phyloP scores from a whole-genome alignment of 345 rosid genomes.

The Sisymbrium irio region DNA sequence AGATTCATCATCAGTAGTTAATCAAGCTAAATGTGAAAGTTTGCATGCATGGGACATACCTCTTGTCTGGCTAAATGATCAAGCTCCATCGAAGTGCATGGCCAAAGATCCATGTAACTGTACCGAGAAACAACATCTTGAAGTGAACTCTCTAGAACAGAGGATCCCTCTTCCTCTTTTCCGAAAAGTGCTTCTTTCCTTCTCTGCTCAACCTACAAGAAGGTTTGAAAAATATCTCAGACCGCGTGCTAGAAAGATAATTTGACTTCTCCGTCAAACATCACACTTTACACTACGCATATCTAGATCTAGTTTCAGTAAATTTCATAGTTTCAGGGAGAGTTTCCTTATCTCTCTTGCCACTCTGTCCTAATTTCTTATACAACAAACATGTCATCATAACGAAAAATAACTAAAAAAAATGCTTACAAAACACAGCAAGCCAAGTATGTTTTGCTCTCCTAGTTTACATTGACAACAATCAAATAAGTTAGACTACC shows the following conservation, averaged over 20 bases:
- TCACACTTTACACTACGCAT: constrained; percentile 2
- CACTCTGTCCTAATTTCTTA: neutral
- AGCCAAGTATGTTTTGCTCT: neutral
- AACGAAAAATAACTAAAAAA: neutral
- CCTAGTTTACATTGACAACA: neutral
- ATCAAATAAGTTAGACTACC: constrained; percentile 44
- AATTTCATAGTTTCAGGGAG: neutral
- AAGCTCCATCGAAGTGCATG: constrained; percentile 79
- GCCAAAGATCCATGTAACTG: constrained; percentile 95
- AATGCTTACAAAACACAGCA: neutral
- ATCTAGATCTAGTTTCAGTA: neutral
- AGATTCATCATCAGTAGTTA: constrained; percentile 8
- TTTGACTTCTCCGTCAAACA: constrained; percentile 6
- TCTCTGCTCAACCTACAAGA: constrained; percentile 82
- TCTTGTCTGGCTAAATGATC: constrained; percentile 87
- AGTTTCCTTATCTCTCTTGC: neutral
- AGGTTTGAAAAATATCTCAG: neutral
- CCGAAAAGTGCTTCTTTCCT: constrained; percentile 87
- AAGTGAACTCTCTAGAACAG: constrained; percentile 61
- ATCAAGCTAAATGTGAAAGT: neutral
- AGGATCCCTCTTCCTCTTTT: constrained; percentile 61
- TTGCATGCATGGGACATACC: constrained; percentile 44
- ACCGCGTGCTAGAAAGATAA: neutral
- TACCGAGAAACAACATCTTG: constrained; percentile 81
- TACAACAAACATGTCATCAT: constrained; percentile 7